Base-by-base conservation (phyloP, 2,329 filamentous ascomycete species). In the Aspergillus sp. region DNA sequence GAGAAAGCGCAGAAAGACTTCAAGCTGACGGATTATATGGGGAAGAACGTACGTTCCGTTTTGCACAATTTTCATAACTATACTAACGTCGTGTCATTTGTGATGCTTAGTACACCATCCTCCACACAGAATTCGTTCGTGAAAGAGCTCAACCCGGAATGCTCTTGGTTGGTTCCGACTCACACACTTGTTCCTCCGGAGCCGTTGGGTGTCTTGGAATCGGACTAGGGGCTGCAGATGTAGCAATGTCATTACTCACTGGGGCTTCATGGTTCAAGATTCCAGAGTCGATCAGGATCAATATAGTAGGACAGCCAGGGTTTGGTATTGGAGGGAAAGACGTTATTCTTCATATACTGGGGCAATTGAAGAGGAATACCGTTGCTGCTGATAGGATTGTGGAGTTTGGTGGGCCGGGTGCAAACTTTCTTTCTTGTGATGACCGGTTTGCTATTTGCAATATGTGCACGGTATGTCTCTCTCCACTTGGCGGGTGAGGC, bases 221-320 rank as follows among this genome's bases (percentile, higher is more conserved):
- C n/a, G 74, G 74, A 0, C 58, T 76, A 1, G 73, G 74, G 0
- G 71, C 65, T 4, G 69, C 73, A 13, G 74, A 76, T 51, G 72
- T 75, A 1, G 68, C 66, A 6, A 65, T 76, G 58, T 61, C 68
- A 1, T 57, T 76, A 27, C 66, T 74, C 0, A 74, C 71, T 1
- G 73, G 74, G 2, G 66, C 74, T 49, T 75, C 68, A 0, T 76
- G 73, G 73, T 72, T 76, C 57, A 66, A 66, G 20, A 63, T 75
- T 0, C 73, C 74, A 0, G 72, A 75, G 49, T 63, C 62, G 1
- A 60, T 72, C 19, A 59, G 65, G 15, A 72, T 75, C 37, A 59
- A 60, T 10, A 66, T 76, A 13, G 53, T 70, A n/a, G 67, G 66
- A 3, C 53, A 59, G 6, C 70, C 68, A 0, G 48, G 48, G 0